Evolutionary conservation across 148 eudicot species (phyloP).

Genomic region (Rhododendron vialii): DNA sequence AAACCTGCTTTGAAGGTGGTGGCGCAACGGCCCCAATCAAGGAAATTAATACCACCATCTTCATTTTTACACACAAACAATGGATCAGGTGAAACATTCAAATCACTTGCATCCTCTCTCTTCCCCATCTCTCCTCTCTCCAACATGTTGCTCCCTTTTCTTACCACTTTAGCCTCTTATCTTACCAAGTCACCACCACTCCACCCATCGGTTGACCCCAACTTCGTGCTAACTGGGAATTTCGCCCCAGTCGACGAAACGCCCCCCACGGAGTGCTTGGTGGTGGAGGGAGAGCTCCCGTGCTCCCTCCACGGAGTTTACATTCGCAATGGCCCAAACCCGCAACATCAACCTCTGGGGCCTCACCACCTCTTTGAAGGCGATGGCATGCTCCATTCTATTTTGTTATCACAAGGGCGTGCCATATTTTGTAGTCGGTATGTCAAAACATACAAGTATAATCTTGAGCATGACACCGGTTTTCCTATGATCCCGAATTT

Average conservation of each 20-base stretch:
- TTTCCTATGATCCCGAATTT: conserved; percentile 13
- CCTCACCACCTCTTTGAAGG: conserved; percentile 27
- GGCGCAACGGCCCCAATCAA: background rate
- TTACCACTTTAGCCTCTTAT: background rate
- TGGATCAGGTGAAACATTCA: too few relatives aligned
- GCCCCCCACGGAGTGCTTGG: background rate
- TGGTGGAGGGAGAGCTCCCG: background rate
- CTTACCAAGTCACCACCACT: background rate
- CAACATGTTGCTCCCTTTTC: background rate
- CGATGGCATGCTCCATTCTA: conserved; percentile 28
- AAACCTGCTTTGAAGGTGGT: background rate
- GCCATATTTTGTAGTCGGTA: conserved; percentile 23
- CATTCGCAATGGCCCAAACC: conserved; percentile 8
- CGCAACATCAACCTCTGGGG: conserved; percentile 7
- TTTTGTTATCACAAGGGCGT: conserved; percentile 9
- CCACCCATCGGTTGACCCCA: background rate
- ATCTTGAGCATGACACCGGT: conserved; percentile 11
- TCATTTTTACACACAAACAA: too few relatives aligned
- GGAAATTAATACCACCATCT: too few relatives aligned
- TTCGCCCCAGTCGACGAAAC: background rate
- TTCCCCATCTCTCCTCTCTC: background rate
- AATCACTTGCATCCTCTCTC: background rate
- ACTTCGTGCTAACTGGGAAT: conserved; percentile 2
- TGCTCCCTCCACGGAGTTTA: background rate
- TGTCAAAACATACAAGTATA: conserved; percentile 19